These are phyloP conservation scores for Serendipita sp. DNA, from an alignment of 768 basidiomycete species.

Conservation along the genomic window DNA sequence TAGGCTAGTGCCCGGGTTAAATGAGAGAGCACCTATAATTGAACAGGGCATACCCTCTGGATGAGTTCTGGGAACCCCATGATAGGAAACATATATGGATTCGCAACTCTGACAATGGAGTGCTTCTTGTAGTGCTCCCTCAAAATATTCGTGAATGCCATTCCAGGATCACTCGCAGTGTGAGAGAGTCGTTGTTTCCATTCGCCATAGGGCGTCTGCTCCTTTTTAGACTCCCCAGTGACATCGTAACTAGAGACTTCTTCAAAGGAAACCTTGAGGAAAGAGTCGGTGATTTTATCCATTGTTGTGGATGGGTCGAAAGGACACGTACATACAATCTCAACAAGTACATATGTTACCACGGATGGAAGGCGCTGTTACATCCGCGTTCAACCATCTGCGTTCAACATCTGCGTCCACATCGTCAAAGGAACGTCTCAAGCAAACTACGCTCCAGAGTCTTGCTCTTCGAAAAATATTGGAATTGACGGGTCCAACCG, in stretches of 20 bases:
- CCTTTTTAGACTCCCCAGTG: background rate
- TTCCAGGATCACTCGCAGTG: background rate
- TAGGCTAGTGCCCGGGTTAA: conserved; percentile 29
- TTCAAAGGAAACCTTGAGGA: conserved; percentile 31
- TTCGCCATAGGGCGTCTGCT: background rate
- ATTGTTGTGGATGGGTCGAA: background rate
- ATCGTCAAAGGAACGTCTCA: too few species aligned
- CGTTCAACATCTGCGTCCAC: too few species aligned
- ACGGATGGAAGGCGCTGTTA: background rate
- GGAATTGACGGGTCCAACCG: too few species aligned
- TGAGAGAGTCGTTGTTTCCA: conserved; percentile 7
- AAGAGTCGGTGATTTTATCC: conserved; percentile 21
- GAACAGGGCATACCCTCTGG: background rate
- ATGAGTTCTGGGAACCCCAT: conserved; percentile 34
- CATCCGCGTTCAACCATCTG: background rate
- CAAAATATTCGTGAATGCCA: conserved; percentile 28
- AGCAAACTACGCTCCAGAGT: too few species aligned
- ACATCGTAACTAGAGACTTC: conserved; percentile 12
- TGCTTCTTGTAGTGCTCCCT: conserved; percentile 44
- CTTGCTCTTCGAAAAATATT: too few species aligned
- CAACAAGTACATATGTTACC: background rate
- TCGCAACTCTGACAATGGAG: conserved; percentile 35
- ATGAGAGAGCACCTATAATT: background rate
- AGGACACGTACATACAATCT: background rate
- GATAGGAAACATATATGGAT: conserved; percentile 30